A percentile compares a stretch with the other conserved stretches of the same genome.
These are phyloP conservation scores for Sonneratia alba DNA, from an alignment of 345 rosid species.

Conservation along the genomic window DNA sequence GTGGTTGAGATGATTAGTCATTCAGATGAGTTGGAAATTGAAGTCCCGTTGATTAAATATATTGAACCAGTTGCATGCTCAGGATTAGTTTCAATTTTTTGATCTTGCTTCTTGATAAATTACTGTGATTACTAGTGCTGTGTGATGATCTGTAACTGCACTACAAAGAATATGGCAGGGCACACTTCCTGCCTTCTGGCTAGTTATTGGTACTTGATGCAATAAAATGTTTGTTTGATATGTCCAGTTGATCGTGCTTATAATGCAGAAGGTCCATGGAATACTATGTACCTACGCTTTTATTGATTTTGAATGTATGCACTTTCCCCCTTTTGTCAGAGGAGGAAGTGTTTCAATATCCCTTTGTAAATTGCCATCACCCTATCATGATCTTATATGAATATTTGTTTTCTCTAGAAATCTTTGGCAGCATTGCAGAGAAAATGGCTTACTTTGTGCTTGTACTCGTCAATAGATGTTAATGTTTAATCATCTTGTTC, in stretches of 20 bases:
- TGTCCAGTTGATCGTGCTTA: neutral
- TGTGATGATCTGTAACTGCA: neutral
- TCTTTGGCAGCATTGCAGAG: neutral
- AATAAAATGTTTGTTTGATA: neutral
- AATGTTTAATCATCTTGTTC: neutral
- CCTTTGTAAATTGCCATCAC: neutral
- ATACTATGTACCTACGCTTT: neutral
- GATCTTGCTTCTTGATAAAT: neutral
- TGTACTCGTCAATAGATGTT: neutral
- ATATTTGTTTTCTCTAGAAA: neutral
- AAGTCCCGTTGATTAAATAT: neutral
- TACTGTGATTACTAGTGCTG: neutral
- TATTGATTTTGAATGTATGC: neutral
- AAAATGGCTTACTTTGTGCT: neutral
- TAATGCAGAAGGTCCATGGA: neutral
- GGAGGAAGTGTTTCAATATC: neutral
- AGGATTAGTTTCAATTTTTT: neutral
- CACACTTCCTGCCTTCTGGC: neutral
- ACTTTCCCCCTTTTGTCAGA: too few species aligned
- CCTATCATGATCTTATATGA: neutral
- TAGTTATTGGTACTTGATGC: neutral
- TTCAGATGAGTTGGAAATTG: neutral
- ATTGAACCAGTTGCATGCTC: neutral
- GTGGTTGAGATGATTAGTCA: neutral
- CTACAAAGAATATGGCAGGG: neutral